phyloP scores from a whole-genome alignment of 768 basidiomycete genomes.

The Lepiota venenata region DNA sequence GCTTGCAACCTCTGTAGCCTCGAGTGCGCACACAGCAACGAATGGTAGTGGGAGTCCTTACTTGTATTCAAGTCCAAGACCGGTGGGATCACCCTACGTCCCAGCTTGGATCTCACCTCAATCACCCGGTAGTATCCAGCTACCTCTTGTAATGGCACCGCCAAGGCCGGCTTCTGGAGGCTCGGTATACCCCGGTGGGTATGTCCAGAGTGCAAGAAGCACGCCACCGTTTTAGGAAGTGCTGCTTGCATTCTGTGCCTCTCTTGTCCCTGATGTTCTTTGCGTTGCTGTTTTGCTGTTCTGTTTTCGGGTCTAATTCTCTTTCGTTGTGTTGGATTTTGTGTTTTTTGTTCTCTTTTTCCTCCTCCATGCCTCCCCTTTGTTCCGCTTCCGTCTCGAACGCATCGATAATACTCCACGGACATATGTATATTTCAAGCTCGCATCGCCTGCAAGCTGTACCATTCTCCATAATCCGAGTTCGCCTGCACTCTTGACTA shows the following conservation, averaged over 20 bases:
- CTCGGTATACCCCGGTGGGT: background rate
- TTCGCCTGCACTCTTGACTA: no score
- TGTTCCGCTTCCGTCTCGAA: no score
- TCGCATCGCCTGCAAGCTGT: no score
- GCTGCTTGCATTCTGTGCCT: background rate
- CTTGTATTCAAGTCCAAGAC: constrained; percentile 17
- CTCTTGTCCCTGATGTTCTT: background rate
- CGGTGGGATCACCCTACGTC: constrained; percentile 23
- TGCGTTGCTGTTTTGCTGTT: background rate
- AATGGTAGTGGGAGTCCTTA: constrained; percentile 22
- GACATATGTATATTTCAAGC: no score
- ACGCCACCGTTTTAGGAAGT: background rate
- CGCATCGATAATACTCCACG: no score
- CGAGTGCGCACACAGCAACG: background rate
- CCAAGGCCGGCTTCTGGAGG: constrained; percentile 14
- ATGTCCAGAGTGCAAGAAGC: background rate
- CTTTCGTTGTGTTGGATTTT: background rate
- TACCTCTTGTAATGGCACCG: constrained; percentile 19
- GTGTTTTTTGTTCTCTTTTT: no score
- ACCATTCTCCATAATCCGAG: no score
- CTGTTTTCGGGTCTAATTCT: no score
- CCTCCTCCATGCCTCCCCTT: no score
- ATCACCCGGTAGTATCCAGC: constrained; percentile 11
- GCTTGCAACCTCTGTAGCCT: constrained; percentile 10
- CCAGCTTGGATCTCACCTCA: constrained; percentile 27